Percentiles rank a stretch among this genome's conserved stretches.
phyloP scores from a whole-genome alignment of 768 basidiomycete genomes.

The Neoboletus brunneissimus region DNA sequence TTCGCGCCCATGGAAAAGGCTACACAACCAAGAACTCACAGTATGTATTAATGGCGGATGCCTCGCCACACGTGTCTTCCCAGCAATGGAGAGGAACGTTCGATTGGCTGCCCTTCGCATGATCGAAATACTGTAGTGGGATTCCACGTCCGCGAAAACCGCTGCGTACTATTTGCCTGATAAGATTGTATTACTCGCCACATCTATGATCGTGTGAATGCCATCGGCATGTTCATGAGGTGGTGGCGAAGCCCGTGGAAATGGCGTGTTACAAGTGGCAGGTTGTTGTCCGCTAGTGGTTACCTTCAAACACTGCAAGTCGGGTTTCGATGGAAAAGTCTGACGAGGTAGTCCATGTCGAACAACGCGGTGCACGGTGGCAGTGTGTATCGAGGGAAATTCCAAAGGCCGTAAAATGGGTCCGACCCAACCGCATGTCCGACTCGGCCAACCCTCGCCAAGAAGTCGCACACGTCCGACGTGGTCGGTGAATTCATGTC shows the following conservation, averaged over 20 bases:
- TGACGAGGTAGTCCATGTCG: neutral
- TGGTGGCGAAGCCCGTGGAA: neutral
- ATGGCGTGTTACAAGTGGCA: neutral
- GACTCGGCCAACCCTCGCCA: neutral
- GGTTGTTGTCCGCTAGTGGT: neutral
- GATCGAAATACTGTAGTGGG: neutral
- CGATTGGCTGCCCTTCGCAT: neutral
- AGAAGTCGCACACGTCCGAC: neutral
- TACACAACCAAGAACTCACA: neutral
- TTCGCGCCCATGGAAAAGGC: neutral
- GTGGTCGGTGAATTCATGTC: constrained; percentile 2
- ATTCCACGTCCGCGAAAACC: neutral
- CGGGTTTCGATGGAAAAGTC: neutral
- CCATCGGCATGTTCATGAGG: neutral
- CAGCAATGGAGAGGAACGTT: neutral
- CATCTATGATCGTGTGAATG: neutral
- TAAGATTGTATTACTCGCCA: neutral
- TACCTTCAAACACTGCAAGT: neutral
- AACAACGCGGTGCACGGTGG: neutral
- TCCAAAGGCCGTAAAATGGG: neutral
- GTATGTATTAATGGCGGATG: neutral
- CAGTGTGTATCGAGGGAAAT: neutral
- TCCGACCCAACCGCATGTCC: neutral
- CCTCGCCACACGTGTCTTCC: neutral
- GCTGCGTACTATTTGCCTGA: neutral